Base-by-base conservation (phyloP, 169 alveolate genomes). In the Plasmodium fragile region DNA sequence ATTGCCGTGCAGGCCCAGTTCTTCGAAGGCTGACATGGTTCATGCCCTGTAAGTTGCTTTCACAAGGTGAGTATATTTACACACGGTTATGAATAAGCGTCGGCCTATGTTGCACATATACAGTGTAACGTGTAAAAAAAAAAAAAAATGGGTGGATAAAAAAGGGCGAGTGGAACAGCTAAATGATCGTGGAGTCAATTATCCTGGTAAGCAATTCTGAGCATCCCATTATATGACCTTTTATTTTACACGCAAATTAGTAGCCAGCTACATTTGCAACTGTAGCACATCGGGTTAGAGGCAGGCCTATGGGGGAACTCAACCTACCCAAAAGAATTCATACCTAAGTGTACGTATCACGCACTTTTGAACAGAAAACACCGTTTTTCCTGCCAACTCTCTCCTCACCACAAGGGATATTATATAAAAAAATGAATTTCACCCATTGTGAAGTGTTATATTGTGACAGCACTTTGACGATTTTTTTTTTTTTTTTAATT, bases 1-100 rank as follows among this genome's bases (percentile, higher is more conserved):
- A 43, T 75, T 78, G 55, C 89, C 45, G 43, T 87, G 72, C 45
- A 87, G 69, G 13, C 93, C 93, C 18, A 87, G 39, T 25, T 87
- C 93, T 55, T 87, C 93, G 80, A 87, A 87, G 7, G 87, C 93
- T 7, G 93, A 87, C 93, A 87, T 87, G 22, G 30, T 87, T 52
- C 69, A 55, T n/a, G n/a, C 39, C 1, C 39, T 25, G 43, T 32
- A 34, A 55, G 30, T 0, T 6, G 34, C 4, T 39, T 1, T 3
- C n/a, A 28, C 30, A 53, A 28, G 32, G 18, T 25, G 32, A 10
- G 1, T 45, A 3, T 52, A n/a, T 28, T 11, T 11, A 8, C 89
- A 43, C 53, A 41, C 7, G 16, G 45, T 1, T 2, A 78, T 18
- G 43, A 8, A 4, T 13, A 78, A 8, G 13, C 53, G n/a, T 39